Evolutionary conservation across 2,329 filamentous ascomycete genomes (phyloP), one percentile per base, ranked within the genome.

Genomic region (Sclerotinia borealis): DNA sequence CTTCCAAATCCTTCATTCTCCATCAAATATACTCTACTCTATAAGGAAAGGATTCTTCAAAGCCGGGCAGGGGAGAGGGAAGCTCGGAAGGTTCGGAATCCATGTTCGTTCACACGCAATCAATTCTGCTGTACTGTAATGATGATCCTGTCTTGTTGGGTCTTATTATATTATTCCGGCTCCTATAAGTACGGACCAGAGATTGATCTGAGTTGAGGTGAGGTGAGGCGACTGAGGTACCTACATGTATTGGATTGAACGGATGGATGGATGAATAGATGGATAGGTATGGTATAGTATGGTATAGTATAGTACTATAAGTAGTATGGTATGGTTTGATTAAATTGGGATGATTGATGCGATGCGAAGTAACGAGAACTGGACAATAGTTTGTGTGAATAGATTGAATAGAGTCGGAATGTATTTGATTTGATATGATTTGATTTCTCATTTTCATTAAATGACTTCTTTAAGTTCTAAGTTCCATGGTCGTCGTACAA

Each of bases 41-140:
- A 17, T 39, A 39, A 17, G 9, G 36, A 43, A 31, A 34, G 34
- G 25, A 41, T 60, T 52, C 58, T 52, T 60, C 58, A 51, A 37
- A 36, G 27, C 58, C 51, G 58, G 58, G 58, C 58, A 60, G 58
- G 58, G 58, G 58, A 52, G 52, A n/a, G 47, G 47, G 31, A 50
- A 59, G 45, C 17, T 27, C 29, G 47, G 56, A 50, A 36, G 41
- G 31, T 50, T 48, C 19, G 29, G 25, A 36, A 59, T 37, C 56
- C 56, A 59, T 59, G 56, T 59, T 37, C 22, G 13, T 59, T 37
- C 31, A 43, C 47, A 31, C 34, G 25, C 58, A 31, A 49, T 51
- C 48, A 45, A 39, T n/a, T n/a, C n/a, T n/a, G n/a, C n/a, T n/a
- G n/a, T n/a, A n/a, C n/a, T n/a, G n/a, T n/a, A n/a, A 22, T 31